Percentiles rank a stretch among this genome's conserved stretches.
Evolutionary conservation across 306 rosid genomes (phyloP).

Genomic region (Dicorynia guianensis): DNA sequence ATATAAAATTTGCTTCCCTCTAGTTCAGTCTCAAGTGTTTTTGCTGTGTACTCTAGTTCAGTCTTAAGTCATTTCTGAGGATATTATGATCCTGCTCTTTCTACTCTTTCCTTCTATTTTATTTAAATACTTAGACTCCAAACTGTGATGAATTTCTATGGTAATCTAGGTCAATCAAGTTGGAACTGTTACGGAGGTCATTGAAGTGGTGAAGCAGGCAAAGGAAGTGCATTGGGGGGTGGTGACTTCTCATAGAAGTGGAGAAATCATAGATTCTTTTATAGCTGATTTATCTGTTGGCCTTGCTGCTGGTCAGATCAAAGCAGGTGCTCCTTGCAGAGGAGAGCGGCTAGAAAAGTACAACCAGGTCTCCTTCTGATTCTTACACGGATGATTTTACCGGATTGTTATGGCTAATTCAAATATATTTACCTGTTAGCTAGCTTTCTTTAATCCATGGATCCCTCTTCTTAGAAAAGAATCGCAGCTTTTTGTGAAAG

Average conservation of each 20-base stretch:
- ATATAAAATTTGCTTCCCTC: slow-evolving; percentile 32
- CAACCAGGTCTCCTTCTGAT: slow-evolving; percentile 73
- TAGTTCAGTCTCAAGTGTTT: slow-evolving; percentile 21
- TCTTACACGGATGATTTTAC: slow-evolving; percentile 38
- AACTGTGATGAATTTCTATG: slow-evolving; percentile 39
- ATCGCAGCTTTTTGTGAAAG: not conserved
- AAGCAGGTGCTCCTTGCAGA: slow-evolving; percentile 99
- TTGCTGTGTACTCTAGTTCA: not conserved
- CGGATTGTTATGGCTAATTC: slow-evolving; percentile 24
- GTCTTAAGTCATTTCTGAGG: slow-evolving; percentile 29
- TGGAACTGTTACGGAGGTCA: slow-evolving; percentile 90
- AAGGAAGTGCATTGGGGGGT: slow-evolving; percentile 90
- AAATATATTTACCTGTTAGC: slow-evolving; percentile 15
- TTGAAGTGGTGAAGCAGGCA: slow-evolving; percentile 87
- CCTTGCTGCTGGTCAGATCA: slow-evolving; percentile 84
- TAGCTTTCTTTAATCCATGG: slow-evolving; percentile 7
- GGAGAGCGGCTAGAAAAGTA: slow-evolving; percentile 95
- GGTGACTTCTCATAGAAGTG: slow-evolving; percentile 86
- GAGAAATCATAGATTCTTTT: slow-evolving; percentile 90
- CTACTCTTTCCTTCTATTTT: slow-evolving; percentile 18
- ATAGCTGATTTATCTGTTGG: slow-evolving; percentile 96
- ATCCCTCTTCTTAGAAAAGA: not conserved
- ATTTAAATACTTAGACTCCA: slow-evolving; percentile 1
- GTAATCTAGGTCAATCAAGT: slow-evolving; percentile 83
- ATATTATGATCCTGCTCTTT: slow-evolving; percentile 14